Conservation (phyloP, 2,329 filamentous ascomycete species). For the Phaeophleospora eucalypticola region DNA sequence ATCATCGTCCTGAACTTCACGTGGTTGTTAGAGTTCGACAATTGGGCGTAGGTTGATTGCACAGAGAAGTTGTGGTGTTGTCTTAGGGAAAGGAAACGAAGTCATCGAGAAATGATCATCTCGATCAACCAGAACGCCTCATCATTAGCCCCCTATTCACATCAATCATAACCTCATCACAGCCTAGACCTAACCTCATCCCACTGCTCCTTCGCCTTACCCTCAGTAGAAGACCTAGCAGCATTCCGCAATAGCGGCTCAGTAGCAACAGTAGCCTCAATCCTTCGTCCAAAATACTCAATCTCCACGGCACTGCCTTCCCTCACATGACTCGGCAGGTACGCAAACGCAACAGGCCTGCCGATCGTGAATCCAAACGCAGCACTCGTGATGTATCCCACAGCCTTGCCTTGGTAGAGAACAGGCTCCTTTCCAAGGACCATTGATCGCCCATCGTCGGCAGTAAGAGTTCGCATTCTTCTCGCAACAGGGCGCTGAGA, state of each 20-base stretch:
- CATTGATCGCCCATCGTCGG: slow-evolving; percentile 55
- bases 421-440: slow-evolving; percentile 62
- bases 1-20: neutral
- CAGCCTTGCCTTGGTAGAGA: slow-evolving; percentile 44
- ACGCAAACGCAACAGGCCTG: slow-evolving; percentile 58
- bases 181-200: neutral
- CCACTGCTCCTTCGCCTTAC: neutral
- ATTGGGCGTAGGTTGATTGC: too few relatives aligned
- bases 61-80: too few relatives aligned
- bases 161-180: neutral
- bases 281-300: slow-evolving; percentile 57
- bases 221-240: neutral
- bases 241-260: slow-evolving; percentile 1
- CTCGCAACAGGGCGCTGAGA: slow-evolving; percentile 36
- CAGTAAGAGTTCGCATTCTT: slow-evolving; percentile 48
- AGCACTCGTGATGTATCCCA: slow-evolving; percentile 58
- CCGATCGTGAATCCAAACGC: slow-evolving; percentile 58
- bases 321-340: slow-evolving; percentile 46
- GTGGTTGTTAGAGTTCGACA: too few relatives aligned
- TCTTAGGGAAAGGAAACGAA: too few relatives aligned
- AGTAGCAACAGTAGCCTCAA: slow-evolving; percentile 49
- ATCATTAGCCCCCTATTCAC: too few relatives aligned
- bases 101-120: too few relatives aligned
- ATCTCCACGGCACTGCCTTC: slow-evolving; percentile 54
- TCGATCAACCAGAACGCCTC: too few relatives aligned